These are phyloP conservation scores for Phanerochaete carnosa DNA, from an alignment of 768 basidiomycete species.

Conservation along the genomic window DNA sequence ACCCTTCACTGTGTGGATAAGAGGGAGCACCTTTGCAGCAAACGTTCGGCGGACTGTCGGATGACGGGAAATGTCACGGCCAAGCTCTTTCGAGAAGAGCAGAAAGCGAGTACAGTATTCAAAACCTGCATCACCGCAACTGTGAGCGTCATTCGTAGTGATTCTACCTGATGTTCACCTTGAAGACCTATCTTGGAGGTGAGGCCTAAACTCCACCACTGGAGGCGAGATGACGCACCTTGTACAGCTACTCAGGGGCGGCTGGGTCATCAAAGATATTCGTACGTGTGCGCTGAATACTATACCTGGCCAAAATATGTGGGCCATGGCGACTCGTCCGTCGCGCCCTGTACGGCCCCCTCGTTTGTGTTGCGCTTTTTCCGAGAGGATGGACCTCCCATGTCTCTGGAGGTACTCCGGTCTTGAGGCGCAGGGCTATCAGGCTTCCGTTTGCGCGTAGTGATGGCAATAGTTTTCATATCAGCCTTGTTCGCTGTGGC, in stretches of 20 bases:
- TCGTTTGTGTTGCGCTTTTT: slow-evolving; percentile 17
- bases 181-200: slow-evolving; percentile 35
- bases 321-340: slow-evolving; percentile 22
- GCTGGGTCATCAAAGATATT: background rate
- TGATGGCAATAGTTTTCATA: background rate
- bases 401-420: background rate
- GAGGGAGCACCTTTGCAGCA: slow-evolving; percentile 63
- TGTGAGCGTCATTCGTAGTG: too few species aligned
- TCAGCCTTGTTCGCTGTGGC: background rate
- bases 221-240: slow-evolving; percentile 36
- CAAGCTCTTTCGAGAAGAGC: slow-evolving; percentile 76
- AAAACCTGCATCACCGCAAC: slow-evolving; percentile 58
- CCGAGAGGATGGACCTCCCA: too few species aligned
- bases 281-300: background rate
- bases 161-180: slow-evolving; percentile 29
- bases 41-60: slow-evolving; percentile 73
- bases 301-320: slow-evolving; percentile 24
- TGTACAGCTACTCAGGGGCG: slow-evolving; percentile 42
- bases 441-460: slow-evolving; percentile 1
- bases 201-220: background rate
- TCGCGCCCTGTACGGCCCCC: slow-evolving; percentile 4
- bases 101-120: slow-evolving; percentile 86
- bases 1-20: background rate
- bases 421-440: background rate
- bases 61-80: slow-evolving; percentile 77